Base-by-base conservation (phyloP, 2,329 filamentous ascomycete species). In the Sporothrix brasiliensis region DNA sequence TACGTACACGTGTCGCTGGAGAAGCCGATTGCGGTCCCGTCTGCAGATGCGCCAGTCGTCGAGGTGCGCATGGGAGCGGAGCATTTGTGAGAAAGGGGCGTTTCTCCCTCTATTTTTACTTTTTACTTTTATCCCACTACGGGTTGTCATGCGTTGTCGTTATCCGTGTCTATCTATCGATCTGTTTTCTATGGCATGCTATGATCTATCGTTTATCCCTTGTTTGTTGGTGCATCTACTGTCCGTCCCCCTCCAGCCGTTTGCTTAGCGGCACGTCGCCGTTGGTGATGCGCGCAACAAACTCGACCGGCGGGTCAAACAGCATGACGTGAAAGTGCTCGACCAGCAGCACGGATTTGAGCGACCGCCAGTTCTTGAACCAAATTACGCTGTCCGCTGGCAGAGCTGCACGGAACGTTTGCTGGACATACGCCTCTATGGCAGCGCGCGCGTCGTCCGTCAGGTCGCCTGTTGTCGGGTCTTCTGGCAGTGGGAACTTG, bases 261-360 rank as follows among this genome's bases (percentile, higher is more conserved):
- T 83, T 81, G 73, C 84, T 85, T 76, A 91, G 83, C 1, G 92
- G 89, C 58, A 91, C 83, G 80, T 97, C 93, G 14, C 89, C 90
- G 50, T 87, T 82, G 6, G 93, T 97, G 72, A 97, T 85, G 69
- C 88, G 81, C 67, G 82, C 81, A 60, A 97, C 80, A 74, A 96
- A 92, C 3, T 82, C 84, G 52, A 84, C 82, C 75, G 94, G 89
- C 0, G 93, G 90, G 75, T 92, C 85, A 78, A 90, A 91, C 69
- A 97, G 83, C 93, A 97, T 93, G 77, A 97, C 90, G 79, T 98
- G 94, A 77, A 98, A 95, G 79, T 98, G 94, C 83, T 97, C 94
- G 13, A 98, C 88, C 0, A 91, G 88, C 75, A 93, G 88, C 39
- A 98, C 88, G 30, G 91, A 95, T 82, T 97, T 97, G 74, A 97